These are phyloP conservation scores for Lecanoromycetidae sp. DNA, from an alignment of 2,329 filamentous ascomycete genomes.

Conservation along the genomic window DNA sequence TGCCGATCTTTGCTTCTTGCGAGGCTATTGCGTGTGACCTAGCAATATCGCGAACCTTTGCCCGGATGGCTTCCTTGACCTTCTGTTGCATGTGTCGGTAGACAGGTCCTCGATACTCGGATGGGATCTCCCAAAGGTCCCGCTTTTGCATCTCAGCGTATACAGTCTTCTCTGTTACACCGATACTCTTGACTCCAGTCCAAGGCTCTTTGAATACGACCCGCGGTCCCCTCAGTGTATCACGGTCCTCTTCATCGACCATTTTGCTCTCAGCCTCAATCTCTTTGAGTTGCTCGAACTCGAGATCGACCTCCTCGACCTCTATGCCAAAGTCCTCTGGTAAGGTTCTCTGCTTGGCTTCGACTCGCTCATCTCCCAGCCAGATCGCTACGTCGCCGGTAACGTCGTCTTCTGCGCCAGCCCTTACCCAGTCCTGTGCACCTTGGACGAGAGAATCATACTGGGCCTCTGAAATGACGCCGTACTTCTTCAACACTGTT, in stretches of 20 bases:
- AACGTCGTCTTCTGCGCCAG: constrained; percentile 21
- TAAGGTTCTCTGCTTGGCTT: constrained; percentile 33
- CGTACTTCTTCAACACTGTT: constrained; percentile 40
- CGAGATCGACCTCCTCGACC: constrained; percentile 48
- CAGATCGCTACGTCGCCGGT: constrained; percentile 40
- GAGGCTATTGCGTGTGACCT: constrained; percentile 40
- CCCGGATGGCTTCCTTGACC: constrained; percentile 38
- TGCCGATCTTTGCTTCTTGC: constrained; percentile 42
- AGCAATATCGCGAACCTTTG: constrained; percentile 39
- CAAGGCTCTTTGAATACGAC: constrained; percentile 34
- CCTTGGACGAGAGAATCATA: constrained; percentile 46
- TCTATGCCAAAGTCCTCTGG: constrained; percentile 41
- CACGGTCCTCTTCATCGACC: constrained; percentile 42
- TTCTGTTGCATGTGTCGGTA: constrained; percentile 53
- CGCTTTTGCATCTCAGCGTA: constrained; percentile 29
- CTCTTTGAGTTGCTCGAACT: constrained; percentile 49
- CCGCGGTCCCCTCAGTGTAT: constrained; percentile 38
- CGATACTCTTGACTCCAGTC: constrained; percentile 27
- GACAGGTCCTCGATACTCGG: constrained; percentile 46
- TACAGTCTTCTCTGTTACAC: constrained; percentile 26
- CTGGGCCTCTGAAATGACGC: constrained; percentile 52
- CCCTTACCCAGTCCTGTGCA: constrained; percentile 32
- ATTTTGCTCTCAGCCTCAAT: constrained; percentile 45
- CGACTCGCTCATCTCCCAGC: constrained; percentile 42
- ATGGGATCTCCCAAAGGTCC: constrained; percentile 51